Conservation (phyloP, 495 filamentous ascomycete genomes). For the Sporormia fimetaria region DNA sequence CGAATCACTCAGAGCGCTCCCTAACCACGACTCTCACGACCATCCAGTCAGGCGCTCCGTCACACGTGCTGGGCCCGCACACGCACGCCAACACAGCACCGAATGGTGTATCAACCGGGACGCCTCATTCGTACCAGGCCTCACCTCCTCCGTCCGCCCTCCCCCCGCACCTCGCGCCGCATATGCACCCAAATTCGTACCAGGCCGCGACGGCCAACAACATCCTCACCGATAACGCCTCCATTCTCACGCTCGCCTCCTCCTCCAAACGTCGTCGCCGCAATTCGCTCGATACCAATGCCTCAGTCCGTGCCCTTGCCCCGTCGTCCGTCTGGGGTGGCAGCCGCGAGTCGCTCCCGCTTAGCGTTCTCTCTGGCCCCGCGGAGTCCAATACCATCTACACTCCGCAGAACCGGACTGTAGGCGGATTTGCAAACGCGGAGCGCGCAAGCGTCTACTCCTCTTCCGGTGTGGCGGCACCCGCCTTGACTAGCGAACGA, state of each 20-base stretch:
- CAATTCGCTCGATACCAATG: slow-evolving; percentile 84
- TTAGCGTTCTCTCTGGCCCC: slow-evolving; percentile 77
- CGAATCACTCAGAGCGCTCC: slow-evolving; percentile 80
- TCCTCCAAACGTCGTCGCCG: slow-evolving; percentile 83
- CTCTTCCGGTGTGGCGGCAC: slow-evolving; percentile 52
- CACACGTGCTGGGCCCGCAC: slow-evolving; percentile 41
- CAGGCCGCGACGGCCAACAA: slow-evolving; percentile 82
- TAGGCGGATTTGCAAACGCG: slow-evolving; percentile 52
- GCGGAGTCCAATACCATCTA: slow-evolving; percentile 38
- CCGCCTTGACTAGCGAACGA: slow-evolving; percentile 56
- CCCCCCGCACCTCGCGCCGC: slow-evolving; percentile 60
- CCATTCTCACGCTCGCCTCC: slow-evolving; percentile 89
- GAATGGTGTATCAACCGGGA: slow-evolving; percentile 44
- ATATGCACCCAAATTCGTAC: slow-evolving; percentile 68
- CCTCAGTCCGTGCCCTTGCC: slow-evolving; percentile 82
- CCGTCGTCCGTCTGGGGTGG: slow-evolving; percentile 89
- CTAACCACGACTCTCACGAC: slow-evolving; percentile 93
- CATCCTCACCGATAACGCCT: slow-evolving; percentile 85
- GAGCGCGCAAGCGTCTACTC: slow-evolving; percentile 85
- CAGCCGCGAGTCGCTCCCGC: slow-evolving; percentile 71
- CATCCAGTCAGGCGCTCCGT: slow-evolving; percentile 75
- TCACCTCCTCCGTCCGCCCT: slow-evolving; percentile 62
- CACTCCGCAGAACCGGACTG: slow-evolving; percentile 37
- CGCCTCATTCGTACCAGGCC: slow-evolving; percentile 82
- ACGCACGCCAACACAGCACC: slow-evolving; percentile 31